These are phyloP conservation scores for Paramecium biaurelia DNA, from an alignment of 73 alveolate genomes.

Conservation along the genomic window DNA sequence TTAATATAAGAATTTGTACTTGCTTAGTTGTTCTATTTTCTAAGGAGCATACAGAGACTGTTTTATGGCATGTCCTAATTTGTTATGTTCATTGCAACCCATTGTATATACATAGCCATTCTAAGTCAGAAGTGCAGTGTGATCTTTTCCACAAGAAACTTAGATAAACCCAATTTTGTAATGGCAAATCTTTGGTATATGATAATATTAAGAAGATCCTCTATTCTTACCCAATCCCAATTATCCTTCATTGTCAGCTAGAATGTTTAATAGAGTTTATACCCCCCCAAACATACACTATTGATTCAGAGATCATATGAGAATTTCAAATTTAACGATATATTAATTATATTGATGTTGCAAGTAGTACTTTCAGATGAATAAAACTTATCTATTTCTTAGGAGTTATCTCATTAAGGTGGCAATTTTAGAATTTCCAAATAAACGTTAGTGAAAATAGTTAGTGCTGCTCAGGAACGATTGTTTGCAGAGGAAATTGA, in stretches of 20 bases:
- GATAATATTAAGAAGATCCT: slow-evolving; percentile 33
- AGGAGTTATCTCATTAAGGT: background rate
- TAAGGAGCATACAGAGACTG: slow-evolving; percentile 63
- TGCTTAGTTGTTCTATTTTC: slow-evolving; percentile 61
- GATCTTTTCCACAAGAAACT: slow-evolving; percentile 78
- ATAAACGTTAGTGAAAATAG: background rate
- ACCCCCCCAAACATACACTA: slow-evolving; percentile 78
- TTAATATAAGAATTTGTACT: background rate
- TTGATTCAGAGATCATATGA: slow-evolving; percentile 47
- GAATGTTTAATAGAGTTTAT: background rate
- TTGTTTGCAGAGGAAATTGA: slow-evolving; percentile 35
- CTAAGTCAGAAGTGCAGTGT: slow-evolving; percentile 69
- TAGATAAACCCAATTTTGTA: slow-evolving; percentile 61
- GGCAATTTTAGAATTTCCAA: background rate
- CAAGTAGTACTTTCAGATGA: slow-evolving; percentile 39
- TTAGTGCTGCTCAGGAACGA: slow-evolving; percentile 5
- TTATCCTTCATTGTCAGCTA: slow-evolving; percentile 76
- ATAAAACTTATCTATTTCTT: background rate
- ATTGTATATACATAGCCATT: slow-evolving; percentile 67
- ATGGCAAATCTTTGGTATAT: slow-evolving; percentile 70
- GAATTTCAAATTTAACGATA: slow-evolving; percentile 42
- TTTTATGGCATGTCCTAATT: slow-evolving; percentile 60
- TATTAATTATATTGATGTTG: slow-evolving; percentile 25
- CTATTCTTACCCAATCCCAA: slow-evolving; percentile 66
- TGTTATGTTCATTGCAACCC: slow-evolving; percentile 73